Base-by-base conservation (phyloP, 345 rosid genomes). In the Cardamine resedifolia region DNA sequence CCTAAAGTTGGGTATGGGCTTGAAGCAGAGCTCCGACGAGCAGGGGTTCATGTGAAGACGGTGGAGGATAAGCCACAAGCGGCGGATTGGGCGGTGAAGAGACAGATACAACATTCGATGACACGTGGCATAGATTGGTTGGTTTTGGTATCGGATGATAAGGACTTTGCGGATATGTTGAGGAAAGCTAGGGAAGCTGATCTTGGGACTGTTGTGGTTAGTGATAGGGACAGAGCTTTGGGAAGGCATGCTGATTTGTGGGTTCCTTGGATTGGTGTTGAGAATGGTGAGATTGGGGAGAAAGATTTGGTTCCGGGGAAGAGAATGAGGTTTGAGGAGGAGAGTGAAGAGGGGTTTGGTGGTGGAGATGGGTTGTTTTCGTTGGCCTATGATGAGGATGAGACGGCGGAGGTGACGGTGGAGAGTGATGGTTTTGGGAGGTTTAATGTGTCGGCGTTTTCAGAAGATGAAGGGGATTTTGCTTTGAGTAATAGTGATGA, bases 21-120 rank as follows among this genome's bases (percentile, higher is more conserved):
- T 59, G 96, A 81, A 1, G 73, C 77, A 3, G 98, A 89, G 85
- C 70, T 94, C 76, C 77, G 83, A 72, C 81, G 95, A 70, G 98
- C 96, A 0, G 98, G 97, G 1, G 90, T 94, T 56, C 77, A 66
- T 48, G 96, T 91, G 71, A 94, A 80, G 84, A 89, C 89, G 3
- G 97, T 91, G 66, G 87, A 85, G 81, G 98, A 91, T 75, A 91
- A 91, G 80, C 97, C 98, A 0, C 98, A 94, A 65, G 97, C 97
- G 1, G 96, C 98, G 19, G 97, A 94, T 78, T 94, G 96, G 98
- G 95, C 96, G 5, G 75, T 94, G 85, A 94, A 91, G 86, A 85
- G 86, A 73, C 98, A 94, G 77, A 91, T 94, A 83, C 86, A 83
- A 64, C 96, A 89, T 77, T 90, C 96, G 0, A 88, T 91, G 98